Percentiles rank a stretch among this genome's conserved stretches.
Evolutionary conservation across 140 eudicot genomes (phyloP).

Genomic region (Bidens hawaiensis): DNA sequence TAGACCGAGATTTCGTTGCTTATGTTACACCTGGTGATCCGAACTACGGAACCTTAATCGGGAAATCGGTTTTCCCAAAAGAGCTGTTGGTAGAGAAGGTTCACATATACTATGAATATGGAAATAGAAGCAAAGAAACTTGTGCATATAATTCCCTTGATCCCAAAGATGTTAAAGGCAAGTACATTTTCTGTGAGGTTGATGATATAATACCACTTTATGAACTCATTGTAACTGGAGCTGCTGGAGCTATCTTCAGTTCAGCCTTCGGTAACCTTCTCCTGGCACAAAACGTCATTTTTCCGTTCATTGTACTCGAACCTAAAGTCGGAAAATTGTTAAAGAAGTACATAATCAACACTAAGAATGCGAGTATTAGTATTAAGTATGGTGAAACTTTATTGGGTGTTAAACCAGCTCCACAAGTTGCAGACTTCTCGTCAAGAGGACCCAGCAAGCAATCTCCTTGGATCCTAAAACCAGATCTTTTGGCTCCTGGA

Average conservation of each 20-base stretch:
- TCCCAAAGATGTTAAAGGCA: constrained; percentile 36
- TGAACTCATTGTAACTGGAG: constrained; percentile 22
- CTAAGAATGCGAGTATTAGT: too few species aligned
- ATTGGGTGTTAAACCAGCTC: too few species aligned
- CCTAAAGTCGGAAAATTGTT: constrained; percentile 19
- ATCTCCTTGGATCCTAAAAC: constrained; percentile 43
- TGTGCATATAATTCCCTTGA: constrained; percentile 27
- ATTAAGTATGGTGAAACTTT: too few species aligned
- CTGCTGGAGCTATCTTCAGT: constrained; percentile 12
- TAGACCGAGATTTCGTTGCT: constrained; percentile 36
- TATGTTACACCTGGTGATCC: constrained; percentile 32
- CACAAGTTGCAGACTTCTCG: too few species aligned
- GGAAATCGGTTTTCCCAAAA: constrained; percentile 38
- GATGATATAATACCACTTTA: neutral
- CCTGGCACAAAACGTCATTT: constrained; percentile 8
- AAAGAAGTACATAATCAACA: constrained; percentile 24
- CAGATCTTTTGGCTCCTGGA: constrained; percentile 53
- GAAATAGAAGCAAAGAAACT: constrained; percentile 36
- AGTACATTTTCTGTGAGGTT: constrained; percentile 32
- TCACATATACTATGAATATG: constrained; percentile 37
- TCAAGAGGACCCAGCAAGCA: constrained; percentile 37
- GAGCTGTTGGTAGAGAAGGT: constrained; percentile 23
- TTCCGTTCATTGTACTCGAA: constrained; percentile 23
- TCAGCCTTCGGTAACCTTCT: constrained; percentile 17
- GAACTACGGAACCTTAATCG: constrained; percentile 15